Evolutionary conservation across 164 flowering plant species (phyloP).

Genomic region (Amborella trichopoda): DNA sequence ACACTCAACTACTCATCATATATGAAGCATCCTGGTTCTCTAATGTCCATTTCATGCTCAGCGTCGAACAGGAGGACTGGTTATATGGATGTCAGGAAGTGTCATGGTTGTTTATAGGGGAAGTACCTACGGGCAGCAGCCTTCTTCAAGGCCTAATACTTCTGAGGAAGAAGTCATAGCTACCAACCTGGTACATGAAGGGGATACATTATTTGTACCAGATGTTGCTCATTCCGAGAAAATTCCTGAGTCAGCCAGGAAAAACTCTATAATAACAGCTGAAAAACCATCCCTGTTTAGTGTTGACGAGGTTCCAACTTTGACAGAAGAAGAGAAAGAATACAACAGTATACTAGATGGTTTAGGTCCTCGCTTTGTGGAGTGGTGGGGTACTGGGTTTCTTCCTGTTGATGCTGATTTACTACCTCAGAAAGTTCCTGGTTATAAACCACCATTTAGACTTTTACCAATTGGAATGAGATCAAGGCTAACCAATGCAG

Average conservation of each 20-base stretch:
- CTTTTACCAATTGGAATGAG: slow-evolving; percentile 92
- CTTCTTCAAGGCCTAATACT: slow-evolving; percentile 30
- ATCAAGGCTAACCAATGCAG: slow-evolving; percentile 69
- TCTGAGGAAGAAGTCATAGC: slow-evolving; percentile 8
- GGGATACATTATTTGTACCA: slow-evolving; percentile 48
- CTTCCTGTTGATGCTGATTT: slow-evolving; percentile 95
- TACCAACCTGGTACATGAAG: slow-evolving; percentile 2
- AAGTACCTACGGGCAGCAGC: slow-evolving; percentile 60
- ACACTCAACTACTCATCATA: no score
- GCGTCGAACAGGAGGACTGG: slow-evolving; percentile 93
- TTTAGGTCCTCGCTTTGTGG: slow-evolving; percentile 90
- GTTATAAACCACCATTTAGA: slow-evolving; percentile 85
- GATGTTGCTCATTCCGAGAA: slow-evolving; percentile 38
- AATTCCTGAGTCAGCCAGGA: slow-evolving; percentile 5
- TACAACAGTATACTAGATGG: slow-evolving; percentile 66
- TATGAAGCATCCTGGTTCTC: no score
- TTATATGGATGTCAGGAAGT: slow-evolving; percentile 93
- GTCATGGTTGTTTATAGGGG: slow-evolving; percentile 94
- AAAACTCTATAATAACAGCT: slow-evolving; percentile 8
- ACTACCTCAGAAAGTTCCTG: slow-evolving; percentile 77
- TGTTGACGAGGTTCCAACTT: slow-evolving; percentile 16
- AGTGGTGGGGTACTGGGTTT: slow-evolving; percentile 98
- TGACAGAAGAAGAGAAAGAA: slow-evolving; percentile 74
- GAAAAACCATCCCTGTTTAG: slow-evolving; percentile 14
- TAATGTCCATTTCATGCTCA: slow-evolving; percentile 30